These are phyloP conservation scores for Aspergillus novoparasiticus DNA, from an alignment of 2,329 filamentous ascomycete genomes.

Conservation along the genomic window DNA sequence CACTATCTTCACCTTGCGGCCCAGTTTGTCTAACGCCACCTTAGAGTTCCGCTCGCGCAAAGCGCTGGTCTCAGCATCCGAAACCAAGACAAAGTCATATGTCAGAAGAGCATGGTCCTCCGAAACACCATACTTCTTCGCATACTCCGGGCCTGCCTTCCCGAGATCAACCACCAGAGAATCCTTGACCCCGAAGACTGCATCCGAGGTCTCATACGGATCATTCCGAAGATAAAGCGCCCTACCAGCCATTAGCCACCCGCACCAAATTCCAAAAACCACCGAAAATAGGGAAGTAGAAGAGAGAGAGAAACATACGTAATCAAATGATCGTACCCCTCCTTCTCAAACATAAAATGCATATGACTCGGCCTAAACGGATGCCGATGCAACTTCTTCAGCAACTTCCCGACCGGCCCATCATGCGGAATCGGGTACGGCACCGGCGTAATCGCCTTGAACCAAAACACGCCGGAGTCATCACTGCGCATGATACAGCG, in stretches of 20 bases:
- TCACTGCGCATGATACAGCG: conserved; percentile 72
- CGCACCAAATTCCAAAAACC: background rate
- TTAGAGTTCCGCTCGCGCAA: conserved; percentile 68
- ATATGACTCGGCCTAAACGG: conserved; percentile 76
- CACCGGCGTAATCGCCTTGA: conserved; percentile 80
- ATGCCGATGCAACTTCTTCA: conserved; percentile 70
- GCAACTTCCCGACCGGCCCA: conserved; percentile 75
- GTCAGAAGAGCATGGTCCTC: conserved; percentile 65
- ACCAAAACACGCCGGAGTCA: conserved; percentile 76
- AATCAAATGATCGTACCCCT: conserved; percentile 76
- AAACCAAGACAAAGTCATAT: conserved; percentile 78
- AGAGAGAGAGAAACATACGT: conserved; percentile 61
- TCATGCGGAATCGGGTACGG: conserved; percentile 84
- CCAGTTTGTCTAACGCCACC: conserved; percentile 67
- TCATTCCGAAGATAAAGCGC: conserved; percentile 77
- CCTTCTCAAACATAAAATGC: conserved; percentile 87
- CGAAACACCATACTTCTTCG: conserved; percentile 64
- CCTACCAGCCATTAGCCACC: conserved; percentile 43
- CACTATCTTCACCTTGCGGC: conserved; percentile 70
- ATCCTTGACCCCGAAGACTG: conserved; percentile 85
- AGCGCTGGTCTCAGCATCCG: conserved; percentile 66
- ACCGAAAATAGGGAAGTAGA: background rate
- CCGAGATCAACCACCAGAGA: conserved; percentile 70
- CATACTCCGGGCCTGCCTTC: conserved; percentile 55
- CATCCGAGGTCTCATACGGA: conserved; percentile 79